These are phyloP conservation scores for Pleurotus giganteus DNA, from an alignment of 768 basidiomycete genomes.

Conservation along the genomic window DNA sequence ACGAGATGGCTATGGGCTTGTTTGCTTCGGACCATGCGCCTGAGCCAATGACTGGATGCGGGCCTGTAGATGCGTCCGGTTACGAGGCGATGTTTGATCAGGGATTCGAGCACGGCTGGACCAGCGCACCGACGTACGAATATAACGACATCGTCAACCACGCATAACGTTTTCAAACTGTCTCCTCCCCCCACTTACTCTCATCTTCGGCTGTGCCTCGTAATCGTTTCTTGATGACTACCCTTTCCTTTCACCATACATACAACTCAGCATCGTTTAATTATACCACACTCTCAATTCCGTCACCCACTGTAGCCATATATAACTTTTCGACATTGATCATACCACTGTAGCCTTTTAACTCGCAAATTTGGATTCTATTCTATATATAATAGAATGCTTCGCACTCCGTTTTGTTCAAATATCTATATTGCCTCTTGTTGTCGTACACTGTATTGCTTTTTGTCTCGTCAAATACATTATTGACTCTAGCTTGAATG, in stretches of 20 bases:
- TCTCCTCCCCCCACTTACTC: not conserved
- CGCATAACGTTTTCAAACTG: not conserved
- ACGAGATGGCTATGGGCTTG: not conserved
- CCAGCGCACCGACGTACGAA: not conserved
- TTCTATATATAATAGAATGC: not conserved
- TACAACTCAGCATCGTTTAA: not conserved
- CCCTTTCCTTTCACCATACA: not conserved
- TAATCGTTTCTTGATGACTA: not conserved
- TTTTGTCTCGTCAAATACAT: not conserved
- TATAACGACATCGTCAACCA: conserved; percentile 1
- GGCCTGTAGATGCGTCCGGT: not conserved
- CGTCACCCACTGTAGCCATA: conserved; percentile 6
- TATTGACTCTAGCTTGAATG: no score
- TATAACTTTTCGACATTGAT: not conserved
- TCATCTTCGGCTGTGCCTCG: not conserved
- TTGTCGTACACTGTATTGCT: conserved; percentile 3
- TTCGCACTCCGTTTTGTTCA: not conserved
- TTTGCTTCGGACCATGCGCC: not conserved
- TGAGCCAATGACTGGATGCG: not conserved
- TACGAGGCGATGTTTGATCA: not conserved
- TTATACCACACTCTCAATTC: not conserved
- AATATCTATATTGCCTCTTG: not conserved
- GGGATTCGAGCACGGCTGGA: not conserved
- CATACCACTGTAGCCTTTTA: conserved; percentile 6
- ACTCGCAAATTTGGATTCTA: conserved; percentile 1